Evolutionary conservation across 2,329 filamentous ascomycete genomes (phyloP), one percentile per base, ranked within the genome.

Genomic region (Blumeria graminis): DNA sequence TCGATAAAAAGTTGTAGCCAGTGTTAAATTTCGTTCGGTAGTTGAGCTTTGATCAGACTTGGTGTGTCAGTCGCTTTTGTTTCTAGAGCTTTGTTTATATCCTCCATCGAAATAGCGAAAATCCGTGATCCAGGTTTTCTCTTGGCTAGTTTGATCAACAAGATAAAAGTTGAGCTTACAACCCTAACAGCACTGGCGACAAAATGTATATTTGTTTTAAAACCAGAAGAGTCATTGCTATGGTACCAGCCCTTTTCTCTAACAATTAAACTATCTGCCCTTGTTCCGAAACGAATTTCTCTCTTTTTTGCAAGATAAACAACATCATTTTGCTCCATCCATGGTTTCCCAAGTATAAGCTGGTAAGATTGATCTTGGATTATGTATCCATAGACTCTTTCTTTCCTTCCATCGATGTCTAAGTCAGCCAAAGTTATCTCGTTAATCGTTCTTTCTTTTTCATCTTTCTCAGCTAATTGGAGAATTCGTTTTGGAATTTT

Each of bases 1-100:
- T 54, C 51, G 8, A 54, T 22, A 22, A 54, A 54, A 22, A 54
- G 51, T 54, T 39, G 51, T 38, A 18, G 11, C 51, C 51, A 54
- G 34, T 38, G 34, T 39, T 54, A 38, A 36, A 52, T 52, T 35
- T 52, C 4, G n/a, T 34, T 28, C 6, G 11, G 48, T 11, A 52
- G 48, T 35, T 35, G 28, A 16, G 33, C 34, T 16, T 39, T n/a
- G n/a, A n/a, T n/a, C 22, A 10, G 22, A 3, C 39, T 35, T 2
- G 14, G 14, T 18, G 51, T 38, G 14, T 39, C 6, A 3, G n/a
- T 38, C 4, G 51, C 22, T 39, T 54, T 38, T 13, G 33, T 54
- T 38, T 39, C 34, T 10, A 6, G 34, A 39, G 51, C 34, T 39
- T 54, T 54, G n/a, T 54, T 54, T 18, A 54, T 38, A 54, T 54